A percentile compares a stretch with the other conserved stretches of the same genome.
These are phyloP conservation scores for Metschnikowia proteae DNA, from an alignment of 805 yeast genomes.

Conservation along the genomic window DNA sequence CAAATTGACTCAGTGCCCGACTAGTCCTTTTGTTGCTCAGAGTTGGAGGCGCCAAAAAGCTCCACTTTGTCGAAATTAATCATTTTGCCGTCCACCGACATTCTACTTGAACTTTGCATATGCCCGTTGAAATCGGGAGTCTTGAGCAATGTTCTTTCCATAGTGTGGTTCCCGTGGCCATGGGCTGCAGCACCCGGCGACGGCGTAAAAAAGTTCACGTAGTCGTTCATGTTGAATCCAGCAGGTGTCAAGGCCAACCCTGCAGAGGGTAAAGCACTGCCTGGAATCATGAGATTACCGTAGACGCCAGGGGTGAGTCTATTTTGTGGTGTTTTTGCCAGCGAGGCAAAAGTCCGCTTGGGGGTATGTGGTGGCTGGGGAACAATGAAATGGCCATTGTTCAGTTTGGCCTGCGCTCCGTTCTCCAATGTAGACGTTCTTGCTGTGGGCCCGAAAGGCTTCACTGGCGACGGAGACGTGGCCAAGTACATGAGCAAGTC, in stretches of 20 bases:
- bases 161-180: constrained; percentile 6
- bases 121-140: constrained; percentile 41
- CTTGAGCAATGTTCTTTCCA: constrained; percentile 24
- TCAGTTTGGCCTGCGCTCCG: not conserved
- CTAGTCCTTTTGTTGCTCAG: constrained; percentile 16
- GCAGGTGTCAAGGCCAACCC: constrained; percentile 52
- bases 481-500: constrained; percentile 78
- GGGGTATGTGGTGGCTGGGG: constrained; percentile 46
- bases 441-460: constrained; percentile 34
- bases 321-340: constrained; percentile 38
- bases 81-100: constrained; percentile 39
- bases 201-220: constrained; percentile 75
- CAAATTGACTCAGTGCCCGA: constrained; percentile 6
- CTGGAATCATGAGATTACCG: constrained; percentile 22
- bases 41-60: constrained; percentile 18
- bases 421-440: constrained; percentile 11
- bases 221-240: constrained; percentile 79
- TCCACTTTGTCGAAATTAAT: constrained; percentile 41
- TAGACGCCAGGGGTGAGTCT: constrained; percentile 39
- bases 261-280: constrained; percentile 35
- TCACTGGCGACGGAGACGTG: constrained; percentile 73
- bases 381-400: constrained; percentile 26
- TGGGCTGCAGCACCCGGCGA: constrained; percentile 57
- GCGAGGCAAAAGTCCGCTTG: constrained; percentile 27
- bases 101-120: constrained; percentile 14